phyloP scores from a whole-genome alignment of 352 stramenopile species.

The Pythium biforme region DNA sequence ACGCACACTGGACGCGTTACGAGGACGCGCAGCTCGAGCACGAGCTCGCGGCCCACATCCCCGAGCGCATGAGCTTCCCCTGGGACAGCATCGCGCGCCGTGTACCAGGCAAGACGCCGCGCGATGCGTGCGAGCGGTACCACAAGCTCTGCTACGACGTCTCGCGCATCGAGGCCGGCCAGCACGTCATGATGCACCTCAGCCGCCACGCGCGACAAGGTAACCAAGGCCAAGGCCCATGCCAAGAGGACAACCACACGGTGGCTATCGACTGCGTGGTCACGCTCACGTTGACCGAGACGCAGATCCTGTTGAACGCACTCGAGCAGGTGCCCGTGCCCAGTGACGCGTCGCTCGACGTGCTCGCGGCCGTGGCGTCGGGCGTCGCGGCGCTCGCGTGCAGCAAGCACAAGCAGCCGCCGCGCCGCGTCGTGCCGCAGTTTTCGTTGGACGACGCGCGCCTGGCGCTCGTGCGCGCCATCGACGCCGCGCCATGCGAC shows the following conservation, averaged over 20 bases:
- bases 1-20: slow-evolving; percentile 55
- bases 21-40: slow-evolving; percentile 71
- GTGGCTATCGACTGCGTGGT: slow-evolving; percentile 46
- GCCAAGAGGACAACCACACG: slow-evolving; percentile 14
- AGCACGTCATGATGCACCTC: slow-evolving; percentile 63
- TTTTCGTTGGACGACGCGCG: slow-evolving; percentile 49
- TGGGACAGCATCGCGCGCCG: slow-evolving; percentile 60
- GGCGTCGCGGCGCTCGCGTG: slow-evolving; percentile 58
- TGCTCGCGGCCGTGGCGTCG: slow-evolving; percentile 53
- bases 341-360: slow-evolving; percentile 34
- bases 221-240: slow-evolving; percentile 14
- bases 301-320: slow-evolving; percentile 44
- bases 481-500: slow-evolving; percentile 15
- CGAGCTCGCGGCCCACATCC: slow-evolving; percentile 47
- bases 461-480: slow-evolving; percentile 5
- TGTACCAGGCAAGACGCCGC: slow-evolving; percentile 48
- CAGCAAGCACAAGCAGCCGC: slow-evolving; percentile 37
- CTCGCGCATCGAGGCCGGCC: slow-evolving; percentile 59
- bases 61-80: slow-evolving; percentile 33
- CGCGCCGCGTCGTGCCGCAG: slow-evolving; percentile 32
- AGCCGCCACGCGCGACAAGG: slow-evolving; percentile 18
- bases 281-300: slow-evolving; percentile 53
- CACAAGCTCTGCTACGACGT: slow-evolving; percentile 78
- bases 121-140: slow-evolving; percentile 63
- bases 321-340: slow-evolving; percentile 58